Evolutionary conservation across 2,329 filamentous ascomycete genomes (phyloP), one percentile per base, ranked within the genome.

Genomic region (Cladophialophora yegresii): DNA sequence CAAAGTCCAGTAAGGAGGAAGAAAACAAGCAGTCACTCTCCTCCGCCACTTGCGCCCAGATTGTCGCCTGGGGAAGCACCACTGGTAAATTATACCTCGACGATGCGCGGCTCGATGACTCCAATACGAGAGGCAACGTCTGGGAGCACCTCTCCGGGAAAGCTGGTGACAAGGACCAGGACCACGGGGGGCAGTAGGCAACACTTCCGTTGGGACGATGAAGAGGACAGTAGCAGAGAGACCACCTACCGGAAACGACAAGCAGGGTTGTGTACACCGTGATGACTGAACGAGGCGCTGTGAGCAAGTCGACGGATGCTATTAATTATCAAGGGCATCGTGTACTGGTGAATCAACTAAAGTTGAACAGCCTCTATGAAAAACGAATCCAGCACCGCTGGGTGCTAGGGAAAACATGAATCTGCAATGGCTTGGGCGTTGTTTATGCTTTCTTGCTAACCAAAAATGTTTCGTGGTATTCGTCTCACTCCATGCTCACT

Each of bases 31-130:
- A 45, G 13, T 9, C 10, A 13, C 7, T 13, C 30, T 30, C 28
- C 30, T 30, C 51, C 23, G 13, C 51, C 28, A 12, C 36, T 16
- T 43, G 13, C 36, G n/a, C 36, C n/a, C 36, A 2, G n/a, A 62
- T 65, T 26, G 43, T 45, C 6, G 58, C 63, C 32, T 65, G 63
- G 63, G 63, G 63, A 4, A 54, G 47, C 59, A 65, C 63, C 4
- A 47, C 63, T 8, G 59, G 63, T 5, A 65, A 62, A 40, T 50
- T 61, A 9, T 65, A 62, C 49, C 54, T 65, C 20, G 57, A 58
- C 20, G 40, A 22, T 49, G 47, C 54, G 12, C 26, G 47, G 13
- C 61, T 54, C 7, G 12, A 32, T n/a, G 58, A 61, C 40, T 30
- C 47, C 8, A 45, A 65, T 16, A 53, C 58, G 7, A 6, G n/a